A percentile compares a stretch with the other conserved stretches of the same genome.
Evolutionary conservation across 2,329 filamentous ascomycete species (phyloP).

Genomic region (Tolypocladium endophyticum): DNA sequence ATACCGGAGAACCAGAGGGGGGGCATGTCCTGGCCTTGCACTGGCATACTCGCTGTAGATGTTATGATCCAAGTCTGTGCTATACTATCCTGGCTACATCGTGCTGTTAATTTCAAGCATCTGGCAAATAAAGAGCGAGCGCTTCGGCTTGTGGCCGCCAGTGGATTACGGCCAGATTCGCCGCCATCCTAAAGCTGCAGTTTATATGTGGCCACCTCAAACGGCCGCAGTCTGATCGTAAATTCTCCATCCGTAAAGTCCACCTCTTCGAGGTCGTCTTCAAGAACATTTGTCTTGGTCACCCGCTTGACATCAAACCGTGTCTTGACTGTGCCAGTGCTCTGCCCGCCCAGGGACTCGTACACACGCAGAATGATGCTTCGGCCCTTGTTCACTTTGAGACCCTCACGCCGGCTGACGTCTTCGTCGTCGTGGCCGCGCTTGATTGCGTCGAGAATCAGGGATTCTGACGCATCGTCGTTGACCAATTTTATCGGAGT

Average conservation of each 20-base stretch:
- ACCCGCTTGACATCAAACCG: constrained; percentile 63
- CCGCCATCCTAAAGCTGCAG: constrained; percentile 36
- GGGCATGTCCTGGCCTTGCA: neutral
- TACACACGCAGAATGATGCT: constrained; percentile 81
- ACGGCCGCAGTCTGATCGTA: constrained; percentile 59
- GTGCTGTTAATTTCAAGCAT: neutral
- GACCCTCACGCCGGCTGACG: constrained; percentile 47
- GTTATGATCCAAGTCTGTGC: neutral
- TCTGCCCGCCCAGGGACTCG: constrained; percentile 76
- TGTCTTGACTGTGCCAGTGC: constrained; percentile 59
- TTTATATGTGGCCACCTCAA: constrained; percentile 77
- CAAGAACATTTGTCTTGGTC: constrained; percentile 75
- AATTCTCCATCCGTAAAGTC: constrained; percentile 39
- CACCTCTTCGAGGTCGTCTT: constrained; percentile 70
- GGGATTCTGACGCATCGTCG: constrained; percentile 38
- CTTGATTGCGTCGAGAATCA: constrained; percentile 85
- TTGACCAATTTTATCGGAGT: constrained; percentile 58
- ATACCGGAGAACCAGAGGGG: neutral
- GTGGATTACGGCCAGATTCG: constrained; percentile 13
- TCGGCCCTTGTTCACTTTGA: constrained; percentile 57
- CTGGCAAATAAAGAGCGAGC: neutral
- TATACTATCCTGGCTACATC: neutral
- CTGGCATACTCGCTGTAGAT: neutral
- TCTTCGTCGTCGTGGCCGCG: constrained; percentile 83
- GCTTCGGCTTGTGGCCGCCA: constrained; percentile 1